phyloP scores from a whole-genome alignment of 257 asterid genomes.

The Capsicum chinense region DNA sequence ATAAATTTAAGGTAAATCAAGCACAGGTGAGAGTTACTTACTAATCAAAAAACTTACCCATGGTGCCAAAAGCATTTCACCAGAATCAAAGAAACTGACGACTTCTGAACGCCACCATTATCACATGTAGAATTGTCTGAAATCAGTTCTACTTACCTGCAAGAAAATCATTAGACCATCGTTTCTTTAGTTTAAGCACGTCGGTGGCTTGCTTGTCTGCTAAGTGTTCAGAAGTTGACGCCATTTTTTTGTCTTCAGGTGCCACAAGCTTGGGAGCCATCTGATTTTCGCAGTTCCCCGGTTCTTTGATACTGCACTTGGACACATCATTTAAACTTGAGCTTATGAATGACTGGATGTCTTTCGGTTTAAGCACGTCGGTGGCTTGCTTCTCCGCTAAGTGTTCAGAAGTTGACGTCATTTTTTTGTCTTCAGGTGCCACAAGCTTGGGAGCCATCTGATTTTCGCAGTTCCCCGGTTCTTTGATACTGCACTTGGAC shows the following conservation, averaged over 20 bases:
- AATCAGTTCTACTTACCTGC: background rate
- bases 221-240: background rate
- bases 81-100: background rate
- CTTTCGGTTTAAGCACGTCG: too few species aligned
- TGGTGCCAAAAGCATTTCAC: background rate
- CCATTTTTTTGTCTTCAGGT: conserved; percentile 1
- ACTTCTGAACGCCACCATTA: background rate
- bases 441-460: too few species aligned
- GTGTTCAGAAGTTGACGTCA: too few species aligned
- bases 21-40: background rate
- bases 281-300: background rate
- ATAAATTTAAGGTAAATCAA: background rate
- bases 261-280: background rate
- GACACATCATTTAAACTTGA: background rate
- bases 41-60: background rate
- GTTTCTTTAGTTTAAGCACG: background rate
- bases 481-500: too few species aligned
- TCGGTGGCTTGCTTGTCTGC: background rate
- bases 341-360: too few species aligned
- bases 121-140: background rate
- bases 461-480: too few species aligned
- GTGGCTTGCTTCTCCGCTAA: too few species aligned
- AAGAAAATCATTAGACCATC: conserved; percentile 2
- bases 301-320: background rate
- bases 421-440: too few species aligned